Evolutionary conservation across 2,329 filamentous ascomycete species (phyloP).

Genomic region (Stagonosporopsis rhizophila): DNA sequence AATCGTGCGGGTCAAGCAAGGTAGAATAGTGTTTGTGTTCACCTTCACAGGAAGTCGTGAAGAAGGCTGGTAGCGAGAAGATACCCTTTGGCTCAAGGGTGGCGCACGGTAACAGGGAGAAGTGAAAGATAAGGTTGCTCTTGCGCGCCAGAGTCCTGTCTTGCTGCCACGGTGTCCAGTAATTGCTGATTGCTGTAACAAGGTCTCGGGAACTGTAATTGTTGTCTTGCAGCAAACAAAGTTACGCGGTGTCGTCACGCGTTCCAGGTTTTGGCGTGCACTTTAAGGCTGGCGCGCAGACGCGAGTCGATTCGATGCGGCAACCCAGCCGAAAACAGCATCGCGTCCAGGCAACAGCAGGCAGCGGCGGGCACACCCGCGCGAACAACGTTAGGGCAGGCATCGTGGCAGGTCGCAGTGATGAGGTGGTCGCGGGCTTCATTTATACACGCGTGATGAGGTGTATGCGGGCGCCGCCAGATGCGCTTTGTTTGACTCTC

Average conservation of each 20-base stretch:
- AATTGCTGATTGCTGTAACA: neutral
- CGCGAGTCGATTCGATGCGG: slow-evolving; percentile 8
- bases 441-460: neutral
- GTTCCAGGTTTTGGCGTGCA: slow-evolving; percentile 2
- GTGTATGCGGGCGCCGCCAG: neutral
- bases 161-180: neutral
- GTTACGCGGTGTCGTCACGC: slow-evolving; percentile 11
- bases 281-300: slow-evolving; percentile 4
- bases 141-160: neutral
- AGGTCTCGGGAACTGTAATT: neutral
- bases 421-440: neutral
- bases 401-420: neutral
- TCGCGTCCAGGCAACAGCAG: slow-evolving; percentile 13
- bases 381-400: neutral
- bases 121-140: slow-evolving; percentile 5
- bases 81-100: neutral
- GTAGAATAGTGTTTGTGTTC: neutral
- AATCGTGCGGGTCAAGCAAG: neutral
- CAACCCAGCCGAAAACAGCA: slow-evolving; percentile 7
- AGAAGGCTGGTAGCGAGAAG: neutral
- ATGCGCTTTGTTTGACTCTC: slow-evolving; percentile 3
- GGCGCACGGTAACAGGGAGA: neutral
- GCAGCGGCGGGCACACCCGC: slow-evolving; percentile 2
- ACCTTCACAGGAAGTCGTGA: neutral
- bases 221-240: slow-evolving; percentile 3